Conservation (phyloP, 2,329 filamentous ascomycete species). For the Fusarium illudens region DNA sequence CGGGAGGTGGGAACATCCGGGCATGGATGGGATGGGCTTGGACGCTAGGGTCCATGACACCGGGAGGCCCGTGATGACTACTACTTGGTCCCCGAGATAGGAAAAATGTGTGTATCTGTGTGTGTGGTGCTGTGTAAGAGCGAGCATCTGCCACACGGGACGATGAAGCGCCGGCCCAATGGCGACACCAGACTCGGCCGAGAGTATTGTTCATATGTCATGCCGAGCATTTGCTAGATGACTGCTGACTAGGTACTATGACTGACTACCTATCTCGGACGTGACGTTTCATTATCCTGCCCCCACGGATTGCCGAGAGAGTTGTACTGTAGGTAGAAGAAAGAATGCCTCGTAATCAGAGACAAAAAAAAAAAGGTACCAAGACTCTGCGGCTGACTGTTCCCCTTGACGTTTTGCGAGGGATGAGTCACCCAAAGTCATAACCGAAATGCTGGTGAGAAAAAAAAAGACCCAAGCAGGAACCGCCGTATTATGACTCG, state of each 20-base stretch:
- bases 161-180: slow-evolving; percentile 22
- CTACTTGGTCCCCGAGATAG: neutral
- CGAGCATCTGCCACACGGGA: slow-evolving; percentile 23
- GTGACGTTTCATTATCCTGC: slow-evolving; percentile 35
- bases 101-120: no score
- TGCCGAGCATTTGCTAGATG: slow-evolving; percentile 5
- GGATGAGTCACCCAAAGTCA: slow-evolving; percentile 28
- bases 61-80: slow-evolving; percentile 34
- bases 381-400: slow-evolving; percentile 10
- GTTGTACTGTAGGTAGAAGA: no score
- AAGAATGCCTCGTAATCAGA: slow-evolving; percentile 7
- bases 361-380: neutral
- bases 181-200: slow-evolving; percentile 1
- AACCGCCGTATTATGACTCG: slow-evolving; percentile 11
- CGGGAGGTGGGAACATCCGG: slow-evolving; percentile 4
- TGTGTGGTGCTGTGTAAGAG: neutral
- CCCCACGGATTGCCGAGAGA: slow-evolving; percentile 14
- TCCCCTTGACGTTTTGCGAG: neutral
- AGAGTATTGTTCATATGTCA: neutral
- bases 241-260: neutral
- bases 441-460: slow-evolving; percentile 23
- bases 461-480: slow-evolving; percentile 21
- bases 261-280: no score
- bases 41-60: slow-evolving; percentile 25
- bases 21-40: slow-evolving; percentile 19